phyloP scores from a whole-genome alignment of 2,329 filamentous ascomycete genomes.

The Penicillium concentricum region DNA sequence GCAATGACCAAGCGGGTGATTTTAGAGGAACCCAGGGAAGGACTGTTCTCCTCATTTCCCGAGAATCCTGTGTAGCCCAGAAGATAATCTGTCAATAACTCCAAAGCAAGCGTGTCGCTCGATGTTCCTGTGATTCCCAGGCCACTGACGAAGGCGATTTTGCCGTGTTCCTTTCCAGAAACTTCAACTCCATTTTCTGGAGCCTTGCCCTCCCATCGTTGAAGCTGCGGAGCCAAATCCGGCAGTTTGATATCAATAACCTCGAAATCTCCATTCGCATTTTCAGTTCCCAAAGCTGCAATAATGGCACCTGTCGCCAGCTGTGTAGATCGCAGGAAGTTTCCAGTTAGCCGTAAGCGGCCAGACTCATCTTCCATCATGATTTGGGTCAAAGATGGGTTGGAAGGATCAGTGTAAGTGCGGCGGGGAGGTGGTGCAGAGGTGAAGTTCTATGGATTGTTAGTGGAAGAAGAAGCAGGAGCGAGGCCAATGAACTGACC shows the following conservation, averaged over 20 bases:
- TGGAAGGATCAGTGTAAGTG: conserved; percentile 66
- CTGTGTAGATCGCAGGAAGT: conserved; percentile 63
- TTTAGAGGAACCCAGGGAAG: conserved; percentile 38
- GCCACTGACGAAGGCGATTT: conserved; percentile 86
- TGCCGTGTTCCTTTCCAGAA: conserved; percentile 48
- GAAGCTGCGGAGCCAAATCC: conserved; percentile 77
- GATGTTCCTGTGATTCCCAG: conserved; percentile 76
- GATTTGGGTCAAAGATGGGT: conserved; percentile 55
- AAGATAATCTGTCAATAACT: conserved; percentile 80
- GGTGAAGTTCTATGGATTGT: conserved; percentile 70
- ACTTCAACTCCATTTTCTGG: conserved; percentile 44
- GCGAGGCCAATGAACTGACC: conserved; percentile 49
- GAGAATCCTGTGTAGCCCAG: conserved; percentile 71
- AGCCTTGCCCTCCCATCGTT: conserved; percentile 63
- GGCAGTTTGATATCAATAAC: conserved; percentile 87
- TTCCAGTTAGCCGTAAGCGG: conserved; percentile 74
- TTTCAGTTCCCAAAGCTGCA: conserved; percentile 93
- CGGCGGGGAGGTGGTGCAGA: conserved; percentile 73
- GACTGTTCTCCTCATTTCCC: conserved; percentile 51
- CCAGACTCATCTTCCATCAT: conserved; percentile 97
- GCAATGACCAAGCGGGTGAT: conserved; percentile 89
- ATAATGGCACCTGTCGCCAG: conserved; percentile 92
- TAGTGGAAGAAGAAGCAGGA: conserved; percentile 6
- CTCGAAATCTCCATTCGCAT: conserved; percentile 86
- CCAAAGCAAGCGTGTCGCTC: conserved; percentile 71